A percentile compares a stretch with the other conserved stretches of the same genome.
These are phyloP conservation scores for Fusarium sp. DNA, from an alignment of 2,329 filamentous ascomycete genomes.

Conservation along the genomic window DNA sequence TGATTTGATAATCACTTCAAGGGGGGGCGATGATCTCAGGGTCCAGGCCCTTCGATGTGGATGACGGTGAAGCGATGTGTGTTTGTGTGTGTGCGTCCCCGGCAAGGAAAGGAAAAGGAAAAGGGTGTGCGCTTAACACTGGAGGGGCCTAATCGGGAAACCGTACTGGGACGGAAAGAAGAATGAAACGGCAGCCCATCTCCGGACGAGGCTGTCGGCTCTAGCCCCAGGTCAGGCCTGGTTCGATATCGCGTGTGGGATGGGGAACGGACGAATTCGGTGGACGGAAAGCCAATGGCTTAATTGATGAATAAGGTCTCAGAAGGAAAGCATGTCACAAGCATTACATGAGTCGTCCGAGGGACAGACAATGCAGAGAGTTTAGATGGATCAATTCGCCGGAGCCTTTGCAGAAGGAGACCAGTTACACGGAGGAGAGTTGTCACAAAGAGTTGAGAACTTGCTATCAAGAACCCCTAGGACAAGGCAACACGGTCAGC, in stretches of 20 bases:
- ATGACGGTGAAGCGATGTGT: conserved; percentile 24
- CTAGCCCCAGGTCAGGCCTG: conserved; percentile 1
- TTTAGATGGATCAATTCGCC: neutral
- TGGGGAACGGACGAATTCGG: neutral
- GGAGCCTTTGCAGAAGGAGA: neutral
- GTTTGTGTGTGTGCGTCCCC: conserved; percentile 3
- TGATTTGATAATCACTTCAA: conserved; percentile 34
- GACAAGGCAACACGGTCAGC: neutral
- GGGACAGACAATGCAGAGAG: neutral
- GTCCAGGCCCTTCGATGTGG: conserved; percentile 43
- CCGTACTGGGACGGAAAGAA: conserved; percentile 20
- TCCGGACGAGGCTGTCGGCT: conserved; percentile 9
- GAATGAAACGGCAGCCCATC: conserved; percentile 22
- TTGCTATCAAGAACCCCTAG: neutral
- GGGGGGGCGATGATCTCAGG: conserved; percentile 40
- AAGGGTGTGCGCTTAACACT: conserved; percentile 29
- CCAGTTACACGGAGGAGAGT: neutral
- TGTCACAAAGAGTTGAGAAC: neutral
- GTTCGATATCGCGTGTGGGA: neutral
- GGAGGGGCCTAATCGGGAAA: conserved; percentile 16
- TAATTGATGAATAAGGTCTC: neutral
- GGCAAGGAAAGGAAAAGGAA: neutral
- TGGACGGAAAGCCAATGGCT: neutral
- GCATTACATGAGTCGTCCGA: neutral
- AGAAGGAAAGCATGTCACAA: neutral